Percentiles rank a stretch among this genome's conserved stretches.
These are phyloP conservation scores for Nicotiana obtusifolia DNA, from an alignment of 257 asterid species.

Conservation along the genomic window DNA sequence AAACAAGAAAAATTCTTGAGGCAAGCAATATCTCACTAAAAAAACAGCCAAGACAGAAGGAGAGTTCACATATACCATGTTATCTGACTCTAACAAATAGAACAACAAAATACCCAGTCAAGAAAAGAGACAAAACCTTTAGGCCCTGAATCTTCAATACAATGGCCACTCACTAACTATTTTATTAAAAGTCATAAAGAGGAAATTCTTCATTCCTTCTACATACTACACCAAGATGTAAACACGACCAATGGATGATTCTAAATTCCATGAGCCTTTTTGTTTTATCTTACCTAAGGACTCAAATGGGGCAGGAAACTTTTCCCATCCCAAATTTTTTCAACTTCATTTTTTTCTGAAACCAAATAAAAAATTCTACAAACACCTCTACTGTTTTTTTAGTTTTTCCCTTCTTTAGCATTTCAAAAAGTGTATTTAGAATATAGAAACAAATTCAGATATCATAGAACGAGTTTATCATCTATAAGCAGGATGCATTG, in stretches of 20 bases:
- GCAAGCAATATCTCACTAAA: neutral
- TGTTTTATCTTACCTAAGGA: neutral
- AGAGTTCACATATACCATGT: neutral
- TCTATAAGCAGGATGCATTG: neutral
- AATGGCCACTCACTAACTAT: neutral
- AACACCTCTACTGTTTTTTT: neutral
- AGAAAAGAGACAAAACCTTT: neutral
- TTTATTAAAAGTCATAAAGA: neutral
- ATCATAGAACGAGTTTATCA: neutral
- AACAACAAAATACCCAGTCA: neutral
- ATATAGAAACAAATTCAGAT: neutral
- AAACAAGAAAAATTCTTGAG: neutral
- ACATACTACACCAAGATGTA: no score
- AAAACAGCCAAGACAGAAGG: neutral
- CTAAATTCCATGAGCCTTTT: neutral
- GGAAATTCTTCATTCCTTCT: neutral
- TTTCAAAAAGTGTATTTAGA: neutral
- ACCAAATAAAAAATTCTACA: neutral
- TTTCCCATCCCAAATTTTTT: neutral
- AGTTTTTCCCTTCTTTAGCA: neutral
- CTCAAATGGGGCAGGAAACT: neutral
- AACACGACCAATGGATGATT: no score
- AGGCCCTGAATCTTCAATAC: neutral
- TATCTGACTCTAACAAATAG: constrained; percentile 1
- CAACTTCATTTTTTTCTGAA: neutral